A percentile compares a stretch with the other conserved stretches of the same genome.
Evolutionary conservation across 441 rosid genomes (phyloP).

Genomic region (Erodium texanum): DNA sequence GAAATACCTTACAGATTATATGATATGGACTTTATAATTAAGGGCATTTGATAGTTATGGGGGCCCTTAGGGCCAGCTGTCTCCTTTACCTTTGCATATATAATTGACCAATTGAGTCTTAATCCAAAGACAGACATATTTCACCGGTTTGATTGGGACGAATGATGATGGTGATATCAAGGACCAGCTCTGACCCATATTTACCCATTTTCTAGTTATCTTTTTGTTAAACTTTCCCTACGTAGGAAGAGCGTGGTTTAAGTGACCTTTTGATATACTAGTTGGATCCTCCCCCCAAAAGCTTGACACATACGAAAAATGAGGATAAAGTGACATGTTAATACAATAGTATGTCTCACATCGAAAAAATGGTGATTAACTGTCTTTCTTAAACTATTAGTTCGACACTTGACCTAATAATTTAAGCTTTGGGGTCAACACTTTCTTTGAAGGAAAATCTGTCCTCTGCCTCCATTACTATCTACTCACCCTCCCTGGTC

Average conservation of each 20-base stretch:
- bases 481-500: conserved; percentile 10
- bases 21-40: conserved; percentile 15
- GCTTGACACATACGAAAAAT: too few species aligned
- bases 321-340: too few species aligned
- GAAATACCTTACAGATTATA: conserved; percentile 2
- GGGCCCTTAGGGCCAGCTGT: conserved; percentile 23
- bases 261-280: too few species aligned
- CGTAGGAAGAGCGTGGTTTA: too few species aligned
- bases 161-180: conserved; percentile 15
- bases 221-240: too few species aligned
- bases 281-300: too few species aligned
- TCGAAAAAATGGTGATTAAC: too few species aligned
- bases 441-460: conserved; percentile 20
- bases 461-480: conserved; percentile 14
- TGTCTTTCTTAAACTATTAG: too few species aligned
- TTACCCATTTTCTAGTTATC: conserved; percentile 11
- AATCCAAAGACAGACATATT: conserved; percentile 14
- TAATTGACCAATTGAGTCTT: conserved; percentile 11
- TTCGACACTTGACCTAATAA: too few species aligned
- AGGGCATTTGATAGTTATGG: conserved; percentile 22
- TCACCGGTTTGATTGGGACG: conserved; percentile 12
- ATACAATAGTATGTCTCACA: too few species aligned
- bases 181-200: conserved; percentile 22
- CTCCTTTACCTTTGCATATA: conserved; percentile 15
- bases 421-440: too few species aligned